Percentiles rank a stretch among this genome's conserved stretches.
Evolutionary conservation across 805 yeast genomes (phyloP).

Genomic region (Zygoascus tannicola): DNA sequence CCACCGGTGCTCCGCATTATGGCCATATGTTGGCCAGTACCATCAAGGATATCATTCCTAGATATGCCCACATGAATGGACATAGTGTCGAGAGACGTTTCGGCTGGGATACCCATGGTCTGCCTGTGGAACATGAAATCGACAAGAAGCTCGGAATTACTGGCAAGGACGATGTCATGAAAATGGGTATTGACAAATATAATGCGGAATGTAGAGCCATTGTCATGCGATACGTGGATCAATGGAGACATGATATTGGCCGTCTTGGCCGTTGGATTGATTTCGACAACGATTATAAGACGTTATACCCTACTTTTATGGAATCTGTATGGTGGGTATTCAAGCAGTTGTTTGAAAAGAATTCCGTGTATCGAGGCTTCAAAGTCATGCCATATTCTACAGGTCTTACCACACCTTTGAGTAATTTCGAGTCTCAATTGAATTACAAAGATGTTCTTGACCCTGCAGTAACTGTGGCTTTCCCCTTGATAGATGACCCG

Average conservation of each 20-base stretch:
- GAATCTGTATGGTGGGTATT: slow-evolving; percentile 99
- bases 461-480: slow-evolving; percentile 91
- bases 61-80: slow-evolving; percentile 97
- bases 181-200: slow-evolving; percentile 87
- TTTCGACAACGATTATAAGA: slow-evolving; percentile 96
- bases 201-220: slow-evolving; percentile 91
- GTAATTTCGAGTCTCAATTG: slow-evolving; percentile 97
- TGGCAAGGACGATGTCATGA: slow-evolving; percentile 89
- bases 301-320: slow-evolving; percentile 92
- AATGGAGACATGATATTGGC: slow-evolving; percentile 89
- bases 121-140: slow-evolving; percentile 96
- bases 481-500: slow-evolving; percentile 71
- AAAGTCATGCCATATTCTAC: slow-evolving; percentile 99
- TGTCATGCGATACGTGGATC: slow-evolving; percentile 94
- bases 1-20: slow-evolving; percentile 98
- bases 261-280: slow-evolving; percentile 99
- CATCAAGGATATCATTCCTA: slow-evolving; percentile 91
- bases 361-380: slow-evolving; percentile 85
- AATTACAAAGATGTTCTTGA: slow-evolving; percentile 95
- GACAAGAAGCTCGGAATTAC: slow-evolving; percentile 94
- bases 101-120: slow-evolving; percentile 99
- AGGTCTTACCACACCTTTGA: slow-evolving; percentile 91
- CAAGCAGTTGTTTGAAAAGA: slow-evolving; percentile 75
- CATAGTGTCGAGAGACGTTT: slow-evolving; percentile 92
- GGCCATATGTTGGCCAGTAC: slow-evolving; percentile 97